These are phyloP conservation scores for Oryza punctata DNA, from an alignment of 176 grass and related monocot species.

Conservation along the genomic window DNA sequence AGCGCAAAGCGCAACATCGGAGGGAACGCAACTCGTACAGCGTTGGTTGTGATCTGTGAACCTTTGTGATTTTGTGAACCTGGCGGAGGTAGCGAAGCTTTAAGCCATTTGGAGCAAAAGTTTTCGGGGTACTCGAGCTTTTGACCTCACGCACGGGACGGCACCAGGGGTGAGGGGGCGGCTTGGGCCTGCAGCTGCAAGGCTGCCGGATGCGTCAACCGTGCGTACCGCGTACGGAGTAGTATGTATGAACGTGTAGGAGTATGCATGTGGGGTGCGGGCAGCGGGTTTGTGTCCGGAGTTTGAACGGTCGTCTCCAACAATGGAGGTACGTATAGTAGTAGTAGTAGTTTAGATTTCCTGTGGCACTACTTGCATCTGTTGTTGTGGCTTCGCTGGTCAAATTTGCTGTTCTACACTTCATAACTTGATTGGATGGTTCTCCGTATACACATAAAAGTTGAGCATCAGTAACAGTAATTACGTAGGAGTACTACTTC, in stretches of 20 bases:
- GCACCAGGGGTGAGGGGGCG: not conserved
- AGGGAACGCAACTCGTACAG: not conserved
- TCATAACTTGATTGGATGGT: not conserved
- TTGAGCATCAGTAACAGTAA: not conserved
- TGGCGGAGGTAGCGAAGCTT: not conserved
- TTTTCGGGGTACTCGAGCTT: constrained; percentile 14
- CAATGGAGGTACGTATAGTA: not conserved
- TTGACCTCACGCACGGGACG: constrained; percentile 27
- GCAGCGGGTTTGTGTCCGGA: not conserved
- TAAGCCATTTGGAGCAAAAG: constrained; percentile 35
- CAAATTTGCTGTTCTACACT: constrained; percentile 10
- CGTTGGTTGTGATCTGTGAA: not conserved
- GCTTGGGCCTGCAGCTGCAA: not conserved
- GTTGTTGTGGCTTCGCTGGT: not conserved
- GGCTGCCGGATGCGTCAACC: constrained; percentile 22
- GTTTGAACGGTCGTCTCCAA: not conserved
- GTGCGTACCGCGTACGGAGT: constrained; percentile 1
- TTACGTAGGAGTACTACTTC: too few species aligned
- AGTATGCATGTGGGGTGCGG: not conserved
- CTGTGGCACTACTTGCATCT: not conserved
- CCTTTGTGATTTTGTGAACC: not conserved
- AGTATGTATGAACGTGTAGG: not conserved
- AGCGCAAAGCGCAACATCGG: not conserved
- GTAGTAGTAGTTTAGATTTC: too few species aligned
- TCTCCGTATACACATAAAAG: not conserved